These are phyloP conservation scores for Phaffia australis DNA, from an alignment of 768 basidiomycete genomes.

Conservation along the genomic window DNA sequence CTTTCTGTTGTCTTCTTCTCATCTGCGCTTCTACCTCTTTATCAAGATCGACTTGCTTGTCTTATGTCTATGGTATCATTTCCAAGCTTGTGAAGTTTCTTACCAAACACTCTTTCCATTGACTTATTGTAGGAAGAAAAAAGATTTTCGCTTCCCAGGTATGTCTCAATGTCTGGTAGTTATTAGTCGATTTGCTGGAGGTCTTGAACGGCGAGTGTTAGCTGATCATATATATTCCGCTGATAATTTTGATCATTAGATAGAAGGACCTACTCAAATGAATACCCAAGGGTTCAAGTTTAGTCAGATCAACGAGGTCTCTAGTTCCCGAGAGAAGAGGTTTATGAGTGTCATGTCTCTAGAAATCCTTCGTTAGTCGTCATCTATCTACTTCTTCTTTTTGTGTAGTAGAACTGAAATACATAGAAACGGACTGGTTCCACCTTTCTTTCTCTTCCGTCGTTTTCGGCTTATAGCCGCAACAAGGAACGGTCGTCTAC, in stretches of 20 bases:
- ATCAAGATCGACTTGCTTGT: too few species aligned
- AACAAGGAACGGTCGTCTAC: constrained; percentile 48
- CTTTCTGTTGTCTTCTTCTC: not conserved
- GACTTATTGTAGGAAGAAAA: constrained; percentile 10
- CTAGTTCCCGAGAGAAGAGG: constrained; percentile 49
- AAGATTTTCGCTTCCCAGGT: constrained; percentile 31
- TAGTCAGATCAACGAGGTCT: constrained; percentile 44
- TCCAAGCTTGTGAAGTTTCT: not conserved
- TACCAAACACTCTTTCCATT: not conserved
- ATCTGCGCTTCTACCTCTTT: too few species aligned
- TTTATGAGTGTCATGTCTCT: constrained; percentile 69
- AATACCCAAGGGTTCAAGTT: constrained; percentile 59
- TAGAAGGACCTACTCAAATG: constrained; percentile 64
- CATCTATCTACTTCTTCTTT: not conserved
- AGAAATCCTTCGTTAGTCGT: constrained; percentile 66
- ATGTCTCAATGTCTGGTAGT: constrained; percentile 8
- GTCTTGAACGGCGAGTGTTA: not conserved
- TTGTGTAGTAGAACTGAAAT: not conserved
- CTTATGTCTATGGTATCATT: too few species aligned
- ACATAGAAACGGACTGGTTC: constrained; percentile 38
- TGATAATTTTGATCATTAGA: constrained; percentile 36
- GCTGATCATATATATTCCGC: not conserved
- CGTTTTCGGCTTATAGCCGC: constrained; percentile 25
- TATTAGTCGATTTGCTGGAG: not conserved
- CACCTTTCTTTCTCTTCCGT: constrained; percentile 39